Base-by-base conservation (phyloP, 345 rosid genomes). In the Chamaenerion angustifolium region DNA sequence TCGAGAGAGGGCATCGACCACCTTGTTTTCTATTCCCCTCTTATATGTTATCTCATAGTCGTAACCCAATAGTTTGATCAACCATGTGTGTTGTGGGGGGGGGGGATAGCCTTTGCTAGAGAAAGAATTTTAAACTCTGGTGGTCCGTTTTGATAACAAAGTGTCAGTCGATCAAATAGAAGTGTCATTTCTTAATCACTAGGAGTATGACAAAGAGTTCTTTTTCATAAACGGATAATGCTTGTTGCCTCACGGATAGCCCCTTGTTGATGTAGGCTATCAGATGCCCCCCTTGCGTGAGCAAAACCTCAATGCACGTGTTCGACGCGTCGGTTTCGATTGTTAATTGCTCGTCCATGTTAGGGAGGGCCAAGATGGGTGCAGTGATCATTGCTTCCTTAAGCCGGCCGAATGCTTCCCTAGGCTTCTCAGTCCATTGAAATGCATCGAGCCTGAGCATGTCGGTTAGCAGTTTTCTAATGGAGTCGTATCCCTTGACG, bases 91-190 rank as follows among this genome's bases (percentile, higher is more conserved):
- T 45, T 56, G 51, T 1, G n/a, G 5, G 11, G 0, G 2, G 50
- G 0, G 11, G 27, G 16, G 10, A 15, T 2, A 45, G 11, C 1
- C 50, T 12, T 12, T 56, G 50, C 37, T 56, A 15, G 0, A 56
- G 21, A 6, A 45, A 5, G 31, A 18, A 56, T 13, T 45, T 56
- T 0, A 42, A 46, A 16, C 45, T 57, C 8, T 57, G 47, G 1
- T 56, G 58, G 19, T 44, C 50, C 1, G 58, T 55, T 10, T 23
- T 23, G 2, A 55, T 45, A 5, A 37, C 13, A 15, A 45, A 56
- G 25, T 15, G 57, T 2, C 40, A 3, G 2, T 23, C 48, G 25
- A 54, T 16, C 11, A 54, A 17, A n/a, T 56, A 56, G 13, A 10
- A 43, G 0, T 17, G 15, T 43, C 43, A 56, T 8, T 46, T 45